Evolutionary conservation across 2,329 filamentous ascomycete species (phyloP), one percentile per base, ranked within the genome.

Genomic region (Ramichloridium luteum): DNA sequence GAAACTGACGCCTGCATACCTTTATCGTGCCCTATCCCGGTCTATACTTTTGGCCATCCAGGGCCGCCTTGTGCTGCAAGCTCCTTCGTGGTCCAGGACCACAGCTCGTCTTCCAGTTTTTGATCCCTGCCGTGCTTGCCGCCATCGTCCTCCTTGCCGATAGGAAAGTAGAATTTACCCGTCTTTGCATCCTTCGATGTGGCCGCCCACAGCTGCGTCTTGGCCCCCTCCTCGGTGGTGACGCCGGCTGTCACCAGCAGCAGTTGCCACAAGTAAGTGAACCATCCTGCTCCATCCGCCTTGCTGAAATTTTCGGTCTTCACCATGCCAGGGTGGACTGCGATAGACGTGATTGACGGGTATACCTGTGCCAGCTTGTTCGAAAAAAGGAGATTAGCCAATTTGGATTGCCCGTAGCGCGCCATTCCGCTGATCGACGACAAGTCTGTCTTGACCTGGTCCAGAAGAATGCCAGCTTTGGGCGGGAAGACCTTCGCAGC

Each of bases 321-420:
- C 15, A 69, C 61, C n/a, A 64, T 54, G 9, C 67, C 67, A 0
- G 67, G 67, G 35, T 70, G 65, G 8, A 68, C 41, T 0, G 59
- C 50, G 0, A 61, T 55, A 5, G 50, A 50, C 0, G 54, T 64
- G 34, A 70, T 58, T 4, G 49, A 31, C 0, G 66, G 65, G 37
- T 68, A 62, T 0, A 56, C 50, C 11, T 47, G 37, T 0, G 62
- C 59, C 1, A 67, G 48, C 27, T 62, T 54, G 5, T 50, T 42
- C 0, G 62, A 50, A 41, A 59, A 67, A 1, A 68, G 55, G 14
- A 68, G 50, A 27, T 68, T 67, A 3, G 64, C 62, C 3, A 70
- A 51, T 39, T 70, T 70, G 18, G 56, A 59, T 16, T 61, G 56
- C 4, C 61, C 63, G 46, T 70, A 70, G 22, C 36, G 26, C 27